phyloP scores from a whole-genome alignment of 441 rosid species.

The Populus hybrid region DNA sequence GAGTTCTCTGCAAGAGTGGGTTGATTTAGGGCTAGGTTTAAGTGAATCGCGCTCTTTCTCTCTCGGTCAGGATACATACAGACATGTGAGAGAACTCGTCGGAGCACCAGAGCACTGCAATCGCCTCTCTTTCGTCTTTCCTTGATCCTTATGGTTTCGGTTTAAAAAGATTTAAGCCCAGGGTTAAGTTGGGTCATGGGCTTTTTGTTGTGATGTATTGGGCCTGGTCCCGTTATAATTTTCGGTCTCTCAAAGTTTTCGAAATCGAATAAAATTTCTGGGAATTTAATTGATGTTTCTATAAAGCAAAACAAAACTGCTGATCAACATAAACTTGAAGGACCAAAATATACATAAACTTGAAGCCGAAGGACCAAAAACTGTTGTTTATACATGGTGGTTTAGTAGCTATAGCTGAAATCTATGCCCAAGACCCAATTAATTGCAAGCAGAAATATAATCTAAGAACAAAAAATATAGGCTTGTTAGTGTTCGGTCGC shows the following conservation, averaged over 20 bases:
- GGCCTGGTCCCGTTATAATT: background rate
- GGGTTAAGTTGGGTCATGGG: background rate
- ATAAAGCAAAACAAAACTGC: background rate
- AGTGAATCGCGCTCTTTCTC: background rate
- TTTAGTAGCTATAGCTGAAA: no score
- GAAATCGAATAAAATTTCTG: background rate
- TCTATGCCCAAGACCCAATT: no score
- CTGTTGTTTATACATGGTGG: no score
- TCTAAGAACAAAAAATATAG: no score
- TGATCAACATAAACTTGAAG: no score
- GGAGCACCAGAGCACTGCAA: background rate
- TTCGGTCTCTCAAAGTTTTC: background rate
- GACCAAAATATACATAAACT: no score
- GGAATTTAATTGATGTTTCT: background rate
- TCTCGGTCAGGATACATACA: background rate
- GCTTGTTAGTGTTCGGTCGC: no score
- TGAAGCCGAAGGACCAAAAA: no score
- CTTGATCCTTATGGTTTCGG: background rate
- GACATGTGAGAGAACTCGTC: background rate
- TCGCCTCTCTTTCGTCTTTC: background rate
- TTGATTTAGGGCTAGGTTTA: background rate
- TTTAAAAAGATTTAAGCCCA: background rate
- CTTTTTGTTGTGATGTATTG: background rate
- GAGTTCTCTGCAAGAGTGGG: background rate
- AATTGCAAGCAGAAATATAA: no score